Evolutionary conservation across 805 yeast genomes (phyloP).

Genomic region (Cyberlindnera amylophila): DNA sequence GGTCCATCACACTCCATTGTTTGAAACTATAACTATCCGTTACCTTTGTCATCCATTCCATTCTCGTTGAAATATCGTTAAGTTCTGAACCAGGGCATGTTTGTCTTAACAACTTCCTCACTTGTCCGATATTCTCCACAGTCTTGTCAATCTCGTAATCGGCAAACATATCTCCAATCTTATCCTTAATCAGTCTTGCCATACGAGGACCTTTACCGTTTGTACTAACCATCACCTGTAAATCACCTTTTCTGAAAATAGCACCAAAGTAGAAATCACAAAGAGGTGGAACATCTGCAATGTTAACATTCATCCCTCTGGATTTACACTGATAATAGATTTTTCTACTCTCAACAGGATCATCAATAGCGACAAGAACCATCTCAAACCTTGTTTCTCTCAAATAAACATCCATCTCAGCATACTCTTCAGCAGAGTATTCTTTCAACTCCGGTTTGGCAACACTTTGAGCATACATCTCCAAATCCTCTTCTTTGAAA

Average conservation of each 20-base stretch:
- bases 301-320: conserved; percentile 58
- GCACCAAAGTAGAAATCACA: conserved; percentile 89
- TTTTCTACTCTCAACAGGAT: conserved; percentile 51
- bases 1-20: conserved; percentile 53
- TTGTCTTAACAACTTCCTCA: conserved; percentile 48
- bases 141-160: conserved; percentile 47
- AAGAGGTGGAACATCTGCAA: conserved; percentile 79
- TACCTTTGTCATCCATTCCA: conserved; percentile 65
- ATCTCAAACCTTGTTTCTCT: conserved; percentile 44
- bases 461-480: conserved; percentile 39
- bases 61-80: conserved; percentile 52
- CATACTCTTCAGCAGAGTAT: conserved; percentile 22
- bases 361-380: conserved; percentile 74
- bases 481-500: conserved; percentile 45
- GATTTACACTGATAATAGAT: conserved; percentile 50
- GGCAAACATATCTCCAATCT: conserved; percentile 41
- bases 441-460: conserved; percentile 10
- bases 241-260: conserved; percentile 63
- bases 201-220: conserved; percentile 80
- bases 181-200: conserved; percentile 57
- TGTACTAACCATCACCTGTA: conserved; percentile 79
- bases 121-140: conserved; percentile 53
- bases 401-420: conserved; percentile 30
- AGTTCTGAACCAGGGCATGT: conserved; percentile 42
- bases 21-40: conserved; percentile 58